These are phyloP conservation scores for Phytophthora crassamura DNA, from an alignment of 352 stramenopile genomes.

Conservation along the genomic window DNA sequence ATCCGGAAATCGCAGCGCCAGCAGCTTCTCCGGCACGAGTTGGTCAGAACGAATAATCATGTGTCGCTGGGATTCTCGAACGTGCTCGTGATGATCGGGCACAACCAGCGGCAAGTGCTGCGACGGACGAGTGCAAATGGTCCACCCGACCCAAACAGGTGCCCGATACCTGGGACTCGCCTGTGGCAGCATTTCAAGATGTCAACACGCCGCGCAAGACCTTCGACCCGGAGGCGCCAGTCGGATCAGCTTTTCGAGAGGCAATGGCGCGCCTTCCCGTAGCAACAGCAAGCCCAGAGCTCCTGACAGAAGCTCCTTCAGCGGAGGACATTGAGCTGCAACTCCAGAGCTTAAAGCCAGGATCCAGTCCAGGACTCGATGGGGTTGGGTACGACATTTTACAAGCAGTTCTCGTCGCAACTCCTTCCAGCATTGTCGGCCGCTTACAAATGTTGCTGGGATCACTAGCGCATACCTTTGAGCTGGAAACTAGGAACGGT, in stretches of 20 bases:
- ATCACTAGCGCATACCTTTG: conserved; percentile 8
- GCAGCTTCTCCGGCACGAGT: neutral
- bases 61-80: conserved; percentile 2
- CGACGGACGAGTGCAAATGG: too few species aligned
- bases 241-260: neutral
- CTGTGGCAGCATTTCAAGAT: neutral
- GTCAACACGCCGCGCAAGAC: neutral
- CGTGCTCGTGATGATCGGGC: too few species aligned
- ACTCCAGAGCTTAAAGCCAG: neutral
- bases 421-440: conserved; percentile 21
- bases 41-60: conserved; percentile 5
- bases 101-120: too few species aligned
- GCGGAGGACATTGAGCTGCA: conserved; percentile 36
- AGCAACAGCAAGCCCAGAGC: neutral
- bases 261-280: neutral
- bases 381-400: conserved; percentile 34
- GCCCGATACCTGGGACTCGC: too few species aligned
- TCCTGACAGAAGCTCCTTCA: neutral
- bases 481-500: conserved; percentile 30
- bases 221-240: neutral
- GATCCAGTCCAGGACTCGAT: conserved; percentile 25
- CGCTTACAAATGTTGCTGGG: conserved; percentile 27
- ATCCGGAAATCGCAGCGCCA: conserved; percentile 5
- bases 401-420: conserved; percentile 12
- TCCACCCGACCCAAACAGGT: too few species aligned